Conservation (phyloP, 2,329 filamentous ascomycete genomes). For the Sarocladiaceae sp. region DNA sequence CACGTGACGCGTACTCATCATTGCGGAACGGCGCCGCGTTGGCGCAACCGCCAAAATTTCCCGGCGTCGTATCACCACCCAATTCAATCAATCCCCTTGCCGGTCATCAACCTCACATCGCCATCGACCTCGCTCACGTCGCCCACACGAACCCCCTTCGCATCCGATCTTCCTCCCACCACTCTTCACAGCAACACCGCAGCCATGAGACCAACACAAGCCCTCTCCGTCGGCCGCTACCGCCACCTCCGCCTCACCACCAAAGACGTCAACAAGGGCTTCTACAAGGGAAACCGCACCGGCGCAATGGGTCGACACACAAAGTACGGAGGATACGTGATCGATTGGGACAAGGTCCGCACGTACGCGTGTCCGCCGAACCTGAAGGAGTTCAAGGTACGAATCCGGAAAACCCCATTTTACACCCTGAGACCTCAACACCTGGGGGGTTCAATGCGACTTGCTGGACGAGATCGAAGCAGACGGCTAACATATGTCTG, state of each 20-base stretch:
- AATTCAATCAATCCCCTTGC: no score
- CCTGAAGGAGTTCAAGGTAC: slow-evolving; percentile 66
- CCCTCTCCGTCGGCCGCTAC: slow-evolving; percentile 60
- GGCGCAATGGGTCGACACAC: slow-evolving; percentile 84
- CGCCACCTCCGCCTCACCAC: slow-evolving; percentile 78
- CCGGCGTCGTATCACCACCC: no score
- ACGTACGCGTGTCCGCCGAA: slow-evolving; percentile 77
- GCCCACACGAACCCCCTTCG: slow-evolving; percentile 9
- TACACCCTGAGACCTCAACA: no score
- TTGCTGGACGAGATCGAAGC: no score
- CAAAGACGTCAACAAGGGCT: slow-evolving; percentile 88
- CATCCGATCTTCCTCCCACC: slow-evolving; percentile 2
- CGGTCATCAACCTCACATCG: no score
- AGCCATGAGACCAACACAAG: slow-evolving; percentile 61
- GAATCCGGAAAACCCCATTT: no score
- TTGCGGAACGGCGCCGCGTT: no score
- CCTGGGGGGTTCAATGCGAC: no score
- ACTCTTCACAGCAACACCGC: slow-evolving; percentile 10
- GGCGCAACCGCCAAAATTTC: no score
- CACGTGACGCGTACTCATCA: no score
- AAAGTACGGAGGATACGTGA: slow-evolving; percentile 73
- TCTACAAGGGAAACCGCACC: slow-evolving; percentile 92
- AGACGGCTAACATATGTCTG: no score
- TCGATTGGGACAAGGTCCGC: slow-evolving; percentile 83
- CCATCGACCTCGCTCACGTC: no score